Percentiles rank a stretch among this genome's conserved stretches.
phyloP scores from a whole-genome alignment of 306 rosid species.

The Pyrus pyrifolia region DNA sequence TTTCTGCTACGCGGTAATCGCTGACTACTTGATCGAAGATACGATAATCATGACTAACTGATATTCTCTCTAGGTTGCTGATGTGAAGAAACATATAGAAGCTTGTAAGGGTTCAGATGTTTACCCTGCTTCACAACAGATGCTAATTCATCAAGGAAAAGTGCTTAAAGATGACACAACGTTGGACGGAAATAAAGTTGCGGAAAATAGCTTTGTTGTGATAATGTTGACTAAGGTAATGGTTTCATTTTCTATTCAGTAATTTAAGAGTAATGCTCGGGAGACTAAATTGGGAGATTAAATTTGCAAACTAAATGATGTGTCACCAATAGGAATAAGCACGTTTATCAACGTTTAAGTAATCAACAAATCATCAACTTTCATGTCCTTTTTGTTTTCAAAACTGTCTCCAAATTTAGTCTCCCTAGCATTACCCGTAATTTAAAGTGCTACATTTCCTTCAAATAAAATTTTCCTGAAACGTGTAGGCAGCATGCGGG shows the following conservation, averaged over 20 bases:
- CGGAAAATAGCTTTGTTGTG: conserved; percentile 81
- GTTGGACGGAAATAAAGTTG: conserved; percentile 76
- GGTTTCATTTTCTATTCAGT: neutral
- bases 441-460: no score
- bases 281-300: no score
- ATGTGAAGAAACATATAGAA: conserved; percentile 78
- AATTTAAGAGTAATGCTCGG: no score
- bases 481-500: neutral
- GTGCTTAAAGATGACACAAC: conserved; percentile 78
- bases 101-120: conserved; percentile 62
- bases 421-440: no score
- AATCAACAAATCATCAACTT: no score
- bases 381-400: no score
- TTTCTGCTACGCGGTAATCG: neutral
- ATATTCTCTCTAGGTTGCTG: conserved; percentile 53
- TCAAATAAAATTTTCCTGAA: neutral
- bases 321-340: no score
- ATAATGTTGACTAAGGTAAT: conserved; percentile 87
- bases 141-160: conserved; percentile 93
- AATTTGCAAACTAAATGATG: no score
- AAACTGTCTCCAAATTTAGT: no score
- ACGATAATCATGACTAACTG: neutral
- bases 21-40: neutral
- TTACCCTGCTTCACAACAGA: conserved; percentile 86
- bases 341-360: no score